Percentiles rank a stretch among this genome's conserved stretches.
These are phyloP conservation scores for Diaporthe citri DNA, from an alignment of 2,329 filamentous ascomycete species.

Conservation along the genomic window DNA sequence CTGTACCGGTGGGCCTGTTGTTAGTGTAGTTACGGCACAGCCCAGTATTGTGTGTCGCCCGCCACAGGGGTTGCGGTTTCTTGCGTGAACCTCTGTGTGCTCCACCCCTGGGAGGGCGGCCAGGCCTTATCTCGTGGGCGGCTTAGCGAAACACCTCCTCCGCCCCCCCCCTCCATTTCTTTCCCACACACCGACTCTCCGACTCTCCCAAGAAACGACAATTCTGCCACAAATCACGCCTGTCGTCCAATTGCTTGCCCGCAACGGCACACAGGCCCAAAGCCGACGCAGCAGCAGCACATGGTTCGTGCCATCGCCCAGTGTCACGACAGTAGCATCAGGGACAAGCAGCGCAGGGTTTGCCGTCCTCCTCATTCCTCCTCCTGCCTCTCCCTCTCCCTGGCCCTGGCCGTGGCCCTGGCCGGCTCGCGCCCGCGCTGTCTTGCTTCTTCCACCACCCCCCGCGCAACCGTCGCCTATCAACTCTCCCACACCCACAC, in stretches of 20 bases:
- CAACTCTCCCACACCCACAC: slow-evolving; percentile 46
- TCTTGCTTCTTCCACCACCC: slow-evolving; percentile 17
- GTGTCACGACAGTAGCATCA: slow-evolving; percentile 23
- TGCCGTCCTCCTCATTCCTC: slow-evolving; percentile 16
- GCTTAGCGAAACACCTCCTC: slow-evolving; percentile 37
- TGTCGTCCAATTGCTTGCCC: slow-evolving; percentile 14
- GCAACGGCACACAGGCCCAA: slow-evolving; percentile 25
- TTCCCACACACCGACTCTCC: slow-evolving; percentile 39
- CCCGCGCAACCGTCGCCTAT: slow-evolving; percentile 43
- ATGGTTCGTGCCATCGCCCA: slow-evolving; percentile 17
- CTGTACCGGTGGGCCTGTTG: background rate
- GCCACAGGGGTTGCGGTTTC: background rate
- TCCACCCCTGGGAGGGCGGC: slow-evolving; percentile 22
- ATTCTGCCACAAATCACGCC: slow-evolving; percentile 28
- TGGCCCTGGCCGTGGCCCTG: slow-evolving; percentile 10
- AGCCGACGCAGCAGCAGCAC: slow-evolving; percentile 13
- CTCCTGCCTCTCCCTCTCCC: background rate
- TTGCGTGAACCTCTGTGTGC: slow-evolving; percentile 3
- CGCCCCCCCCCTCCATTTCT: slow-evolving; percentile 33
- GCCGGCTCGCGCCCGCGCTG: background rate
- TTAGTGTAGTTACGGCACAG: background rate
- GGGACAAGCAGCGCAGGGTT: slow-evolving; percentile 30
- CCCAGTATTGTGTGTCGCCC: background rate
- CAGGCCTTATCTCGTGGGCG: slow-evolving; percentile 32
- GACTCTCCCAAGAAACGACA: slow-evolving; percentile 18